A percentile compares a stretch with the other conserved stretches of the same genome.
phyloP scores from a whole-genome alignment of 164 flowering plant genomes.

The Aristolochia contorta region DNA sequence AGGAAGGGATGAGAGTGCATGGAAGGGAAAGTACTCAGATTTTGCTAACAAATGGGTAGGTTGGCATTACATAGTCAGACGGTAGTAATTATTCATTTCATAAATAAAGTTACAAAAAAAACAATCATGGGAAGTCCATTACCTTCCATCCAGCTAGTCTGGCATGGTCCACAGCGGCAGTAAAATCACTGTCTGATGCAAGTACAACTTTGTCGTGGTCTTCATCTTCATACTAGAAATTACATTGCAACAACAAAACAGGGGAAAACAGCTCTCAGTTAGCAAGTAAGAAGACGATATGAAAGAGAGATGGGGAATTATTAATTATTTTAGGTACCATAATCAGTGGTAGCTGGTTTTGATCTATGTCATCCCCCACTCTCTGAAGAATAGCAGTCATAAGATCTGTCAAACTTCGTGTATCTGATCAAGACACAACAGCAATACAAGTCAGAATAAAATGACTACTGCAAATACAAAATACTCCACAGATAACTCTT shows the following conservation, averaged over 20 bases:
- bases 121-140: slow-evolving; percentile 1
- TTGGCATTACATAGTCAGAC: no score
- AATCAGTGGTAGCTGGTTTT: slow-evolving; percentile 70
- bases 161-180: slow-evolving; percentile 93
- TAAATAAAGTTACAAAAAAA: neutral
- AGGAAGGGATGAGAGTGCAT: no score
- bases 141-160: slow-evolving; percentile 89
- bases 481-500: no score
- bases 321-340: slow-evolving; percentile 30
- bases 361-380: slow-evolving; percentile 80
- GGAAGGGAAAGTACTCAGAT: no score
- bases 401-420: slow-evolving; percentile 62
- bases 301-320: neutral
- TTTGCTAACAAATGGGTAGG: neutral
- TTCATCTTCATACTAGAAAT: slow-evolving; percentile 88
- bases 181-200: slow-evolving; percentile 80
- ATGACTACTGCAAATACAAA: no score
- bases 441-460: no score
- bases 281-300: neutral
- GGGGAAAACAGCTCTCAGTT: neutral
- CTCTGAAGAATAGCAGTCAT: slow-evolving; percentile 79
- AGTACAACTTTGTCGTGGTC: slow-evolving; percentile 87
- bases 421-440: slow-evolving; percentile 26
- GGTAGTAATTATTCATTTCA: neutral
- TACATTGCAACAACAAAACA: neutral